Percentiles rank a stretch among this genome's conserved stretches.
Conservation (phyloP, 768 basidiomycete genomes). For the Collybia sordida region DNA sequence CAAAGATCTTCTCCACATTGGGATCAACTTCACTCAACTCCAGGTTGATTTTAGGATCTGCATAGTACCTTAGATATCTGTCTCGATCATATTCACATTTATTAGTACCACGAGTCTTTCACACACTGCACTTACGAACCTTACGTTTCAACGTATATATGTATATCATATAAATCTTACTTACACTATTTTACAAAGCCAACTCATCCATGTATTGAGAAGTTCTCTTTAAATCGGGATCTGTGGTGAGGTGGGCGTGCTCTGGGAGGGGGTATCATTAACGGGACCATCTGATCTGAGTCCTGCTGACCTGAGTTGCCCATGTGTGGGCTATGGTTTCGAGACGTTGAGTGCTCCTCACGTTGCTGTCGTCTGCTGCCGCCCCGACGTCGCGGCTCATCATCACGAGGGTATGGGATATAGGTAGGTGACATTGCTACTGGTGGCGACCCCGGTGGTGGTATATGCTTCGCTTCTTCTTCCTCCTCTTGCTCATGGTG, state of each 20-base stretch:
- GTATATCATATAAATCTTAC: neutral
- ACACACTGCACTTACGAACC: too few relatives aligned
- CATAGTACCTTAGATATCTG: too few relatives aligned
- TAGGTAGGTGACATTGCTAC: slow-evolving; percentile 13
- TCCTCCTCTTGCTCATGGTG: neutral
- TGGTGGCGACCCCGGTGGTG: neutral
- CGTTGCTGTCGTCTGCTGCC: slow-evolving; percentile 5
- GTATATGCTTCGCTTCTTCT: neutral
- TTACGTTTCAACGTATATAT: too few relatives aligned
- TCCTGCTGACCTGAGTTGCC: slow-evolving; percentile 20
- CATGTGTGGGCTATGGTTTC: slow-evolving; percentile 15
- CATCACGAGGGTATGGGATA: slow-evolving; percentile 13
- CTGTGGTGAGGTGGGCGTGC: slow-evolving; percentile 14
- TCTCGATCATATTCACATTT: too few relatives aligned
- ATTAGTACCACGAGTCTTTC: too few relatives aligned
- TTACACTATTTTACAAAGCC: slow-evolving; percentile 5
- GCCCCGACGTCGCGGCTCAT: slow-evolving; percentile 7
- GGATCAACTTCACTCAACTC: too few relatives aligned
- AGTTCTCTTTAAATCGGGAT: slow-evolving; percentile 23
- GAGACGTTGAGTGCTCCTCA: slow-evolving; percentile 6
- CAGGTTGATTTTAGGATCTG: too few relatives aligned
- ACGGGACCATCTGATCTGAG: slow-evolving; percentile 22
- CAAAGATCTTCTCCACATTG: too few relatives aligned
- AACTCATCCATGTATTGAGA: slow-evolving; percentile 18
- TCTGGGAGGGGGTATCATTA: slow-evolving; percentile 26